Evolutionary conservation across 2,329 filamentous ascomycete species (phyloP).

Genomic region (Dactylellina drechsleri): DNA sequence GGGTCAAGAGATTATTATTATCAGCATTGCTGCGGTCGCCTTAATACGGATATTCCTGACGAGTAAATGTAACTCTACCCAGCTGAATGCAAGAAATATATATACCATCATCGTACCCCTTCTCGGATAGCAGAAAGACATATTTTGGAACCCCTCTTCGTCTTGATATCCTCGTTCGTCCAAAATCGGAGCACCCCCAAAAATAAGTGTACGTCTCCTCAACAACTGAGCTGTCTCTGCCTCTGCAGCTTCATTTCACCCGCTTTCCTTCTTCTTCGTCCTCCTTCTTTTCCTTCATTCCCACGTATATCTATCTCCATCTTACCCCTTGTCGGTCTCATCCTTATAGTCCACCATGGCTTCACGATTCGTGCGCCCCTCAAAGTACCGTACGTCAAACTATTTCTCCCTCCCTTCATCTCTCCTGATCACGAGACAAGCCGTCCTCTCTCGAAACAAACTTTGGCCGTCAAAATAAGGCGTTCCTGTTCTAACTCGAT

Average conservation of each 20-base stretch:
- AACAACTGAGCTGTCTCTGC: background rate
- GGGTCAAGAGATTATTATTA: too few relatives aligned
- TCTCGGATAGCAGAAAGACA: background rate
- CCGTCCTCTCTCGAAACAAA: constrained; percentile 27
- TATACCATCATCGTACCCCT: background rate
- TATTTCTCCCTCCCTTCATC: constrained; percentile 51
- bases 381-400: constrained; percentile 72
- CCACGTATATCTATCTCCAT: background rate
- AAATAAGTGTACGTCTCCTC: constrained; percentile 15
- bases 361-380: constrained; percentile 72
- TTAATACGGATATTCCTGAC: constrained; percentile 41
- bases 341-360: constrained; percentile 33
- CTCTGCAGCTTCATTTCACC: background rate
- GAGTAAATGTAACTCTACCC: constrained; percentile 50
- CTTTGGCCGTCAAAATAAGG: background rate
- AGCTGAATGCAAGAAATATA: constrained; percentile 15
- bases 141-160: constrained; percentile 34
- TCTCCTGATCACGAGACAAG: constrained; percentile 54
- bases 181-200: background rate
- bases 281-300: background rate
- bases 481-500: constrained; percentile 56
- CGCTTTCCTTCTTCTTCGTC: background rate
- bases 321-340: constrained; percentile 22
- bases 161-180: constrained; percentile 8
- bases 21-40: background rate